A percentile compares a stretch with the other conserved stretches of the same genome.
Evolutionary conservation across 495 filamentous ascomycete genomes (phyloP).

Genomic region (Daldinia caldariorum): DNA sequence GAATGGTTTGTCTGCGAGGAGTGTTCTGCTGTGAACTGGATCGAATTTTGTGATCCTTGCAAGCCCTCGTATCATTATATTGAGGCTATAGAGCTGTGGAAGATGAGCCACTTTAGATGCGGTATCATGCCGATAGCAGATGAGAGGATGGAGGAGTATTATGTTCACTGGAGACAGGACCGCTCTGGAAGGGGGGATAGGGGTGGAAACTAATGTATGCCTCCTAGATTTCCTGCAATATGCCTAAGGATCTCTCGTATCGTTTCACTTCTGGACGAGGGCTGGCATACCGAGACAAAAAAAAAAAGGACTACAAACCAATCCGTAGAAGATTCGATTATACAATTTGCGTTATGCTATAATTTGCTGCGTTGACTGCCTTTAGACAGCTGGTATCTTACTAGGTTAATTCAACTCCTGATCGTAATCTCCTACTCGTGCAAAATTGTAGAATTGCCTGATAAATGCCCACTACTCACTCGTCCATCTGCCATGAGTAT

Average conservation of each 20-base stretch:
- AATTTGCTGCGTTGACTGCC: not conserved
- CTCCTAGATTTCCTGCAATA: not conserved
- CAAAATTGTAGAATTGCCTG: slow-evolving; percentile 14
- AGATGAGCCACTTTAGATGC: slow-evolving; percentile 13
- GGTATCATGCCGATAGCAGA: not conserved
- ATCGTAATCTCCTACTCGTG: not conserved
- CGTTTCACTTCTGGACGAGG: slow-evolving; percentile 7
- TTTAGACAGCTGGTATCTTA: slow-evolving; percentile 4
- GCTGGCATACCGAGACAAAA: not conserved
- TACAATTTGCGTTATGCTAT: slow-evolving; percentile 24
- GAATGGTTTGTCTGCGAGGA: not conserved
- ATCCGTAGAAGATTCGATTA: slow-evolving; percentile 17
- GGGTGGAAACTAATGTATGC: not conserved
- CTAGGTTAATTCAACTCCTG: slow-evolving; percentile 1
- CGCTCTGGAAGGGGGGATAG: slow-evolving; percentile 4
- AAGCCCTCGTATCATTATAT: slow-evolving; percentile 3
- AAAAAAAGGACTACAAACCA: slow-evolving; percentile 21
- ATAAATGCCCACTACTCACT: slow-evolving; percentile 53
- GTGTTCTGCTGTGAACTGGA: not conserved
- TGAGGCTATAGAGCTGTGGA: not conserved
- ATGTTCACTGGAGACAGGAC: not conserved
- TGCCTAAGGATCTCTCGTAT: not conserved
- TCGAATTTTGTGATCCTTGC: not conserved
- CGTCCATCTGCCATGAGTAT: slow-evolving; percentile 97
- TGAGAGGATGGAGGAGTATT: not conserved